These are phyloP conservation scores for Pseudocercospora musae DNA, from an alignment of 2,329 filamentous ascomycete genomes.

Conservation along the genomic window DNA sequence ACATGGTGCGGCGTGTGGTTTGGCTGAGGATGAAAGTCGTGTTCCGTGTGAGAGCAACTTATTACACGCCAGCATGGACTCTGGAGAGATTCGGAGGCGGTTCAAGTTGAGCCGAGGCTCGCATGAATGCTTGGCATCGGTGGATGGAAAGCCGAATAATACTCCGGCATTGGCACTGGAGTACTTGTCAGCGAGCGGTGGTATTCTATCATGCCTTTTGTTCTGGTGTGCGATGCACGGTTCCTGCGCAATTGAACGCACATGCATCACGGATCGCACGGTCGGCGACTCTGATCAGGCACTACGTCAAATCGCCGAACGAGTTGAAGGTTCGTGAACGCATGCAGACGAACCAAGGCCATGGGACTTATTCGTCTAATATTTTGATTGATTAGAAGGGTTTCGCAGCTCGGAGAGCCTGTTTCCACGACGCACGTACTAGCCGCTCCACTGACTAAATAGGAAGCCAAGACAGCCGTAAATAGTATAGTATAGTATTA, in stretches of 20 bases:
- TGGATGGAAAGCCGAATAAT: background rate
- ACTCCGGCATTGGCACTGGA: no score
- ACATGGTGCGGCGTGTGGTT: constrained; percentile 22
- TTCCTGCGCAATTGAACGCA: background rate
- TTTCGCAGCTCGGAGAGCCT: background rate
- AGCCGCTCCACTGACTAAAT: background rate
- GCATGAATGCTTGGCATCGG: background rate
- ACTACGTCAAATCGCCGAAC: background rate
- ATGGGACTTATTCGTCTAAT: background rate
- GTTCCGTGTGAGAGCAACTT: background rate
- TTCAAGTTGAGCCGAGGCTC: background rate
- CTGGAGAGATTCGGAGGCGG: background rate
- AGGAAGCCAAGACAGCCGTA: background rate
- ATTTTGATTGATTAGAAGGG: background rate
- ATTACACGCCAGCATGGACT: background rate
- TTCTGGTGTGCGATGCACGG: no score
- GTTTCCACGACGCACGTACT: background rate
- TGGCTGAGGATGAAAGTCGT: background rate
- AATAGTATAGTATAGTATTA: background rate
- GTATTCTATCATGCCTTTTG: no score
- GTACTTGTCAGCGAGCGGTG: no score
- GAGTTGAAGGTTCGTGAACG: background rate
- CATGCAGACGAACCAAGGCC: background rate
- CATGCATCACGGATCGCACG: background rate
- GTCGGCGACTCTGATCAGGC: background rate